Conservation (phyloP, 106 monocot genomes). For the Dioscorea dumetorum region DNA sequence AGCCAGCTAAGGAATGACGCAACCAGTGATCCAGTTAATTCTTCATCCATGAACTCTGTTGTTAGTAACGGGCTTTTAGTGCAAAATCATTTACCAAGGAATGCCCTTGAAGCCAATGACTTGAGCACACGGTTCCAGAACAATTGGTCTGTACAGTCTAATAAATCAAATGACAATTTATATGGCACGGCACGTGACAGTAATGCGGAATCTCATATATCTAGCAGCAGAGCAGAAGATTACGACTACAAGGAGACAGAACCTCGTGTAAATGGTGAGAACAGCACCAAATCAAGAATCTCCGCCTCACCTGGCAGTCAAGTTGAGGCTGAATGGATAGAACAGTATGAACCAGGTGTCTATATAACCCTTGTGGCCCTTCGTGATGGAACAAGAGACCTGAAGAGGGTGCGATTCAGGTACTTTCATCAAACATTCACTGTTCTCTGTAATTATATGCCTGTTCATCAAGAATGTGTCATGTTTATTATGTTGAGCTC, state of each 20-base stretch:
- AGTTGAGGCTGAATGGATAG: conserved; percentile 92
- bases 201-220: conserved; percentile 14
- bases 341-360: conserved; percentile 93
- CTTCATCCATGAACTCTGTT: neutral
- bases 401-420: conserved; percentile 97
- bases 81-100: conserved; percentile 2
- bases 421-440: conserved; percentile 8
- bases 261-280: conserved; percentile 13
- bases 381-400: conserved; percentile 77
- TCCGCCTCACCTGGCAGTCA: conserved; percentile 25
- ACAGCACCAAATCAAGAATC: conserved; percentile 26
- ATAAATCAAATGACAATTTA: conserved; percentile 6
- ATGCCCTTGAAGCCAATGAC: conserved; percentile 9
- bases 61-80: conserved; percentile 21
- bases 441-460: neutral
- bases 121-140: conserved; percentile 9
- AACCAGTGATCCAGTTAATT: conserved; percentile 14
- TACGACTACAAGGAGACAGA: conserved; percentile 8
- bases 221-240: neutral
- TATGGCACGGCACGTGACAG: conserved; percentile 1
- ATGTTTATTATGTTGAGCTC: neutral
- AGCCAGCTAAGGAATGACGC: conserved; percentile 5
- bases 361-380: conserved; percentile 89
- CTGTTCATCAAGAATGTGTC: neutral
- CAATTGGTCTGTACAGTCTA: neutral